These are phyloP conservation scores for Metroxylon sagu DNA, from an alignment of 176 grass and related monocot species.

Conservation along the genomic window DNA sequence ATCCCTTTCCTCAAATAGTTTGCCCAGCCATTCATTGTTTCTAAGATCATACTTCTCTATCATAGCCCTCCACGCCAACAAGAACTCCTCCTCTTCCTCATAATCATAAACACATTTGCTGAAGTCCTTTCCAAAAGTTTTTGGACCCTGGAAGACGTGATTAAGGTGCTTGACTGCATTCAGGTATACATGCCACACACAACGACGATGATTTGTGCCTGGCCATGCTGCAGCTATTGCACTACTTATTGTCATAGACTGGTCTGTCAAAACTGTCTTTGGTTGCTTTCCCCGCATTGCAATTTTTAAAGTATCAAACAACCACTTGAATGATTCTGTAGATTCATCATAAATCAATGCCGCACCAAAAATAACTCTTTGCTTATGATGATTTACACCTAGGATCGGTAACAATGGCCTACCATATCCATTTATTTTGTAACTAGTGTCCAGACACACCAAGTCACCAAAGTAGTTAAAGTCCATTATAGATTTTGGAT, in stretches of 20 bases:
- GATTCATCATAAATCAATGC: conserved; percentile 84
- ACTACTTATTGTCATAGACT: conserved; percentile 30
- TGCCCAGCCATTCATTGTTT: conserved; percentile 71
- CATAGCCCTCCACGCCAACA: conserved; percentile 62
- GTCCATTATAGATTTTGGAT: conserved; percentile 63
- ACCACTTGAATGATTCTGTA: conserved; percentile 76
- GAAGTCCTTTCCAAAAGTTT: conserved; percentile 79
- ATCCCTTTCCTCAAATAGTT: conserved; percentile 59
- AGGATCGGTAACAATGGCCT: conserved; percentile 64
- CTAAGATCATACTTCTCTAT: conserved; percentile 71
- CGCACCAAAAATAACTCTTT: conserved; percentile 71
- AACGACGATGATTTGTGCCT: conserved; percentile 37
- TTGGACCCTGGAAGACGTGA: conserved; percentile 83
- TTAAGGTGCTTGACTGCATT: conserved; percentile 69
- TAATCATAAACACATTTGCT: conserved; percentile 70
- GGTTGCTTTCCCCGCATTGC: conserved; percentile 71
- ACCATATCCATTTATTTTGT: conserved; percentile 65
- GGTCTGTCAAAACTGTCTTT: conserved; percentile 60
- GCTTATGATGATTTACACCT: conserved; percentile 81
- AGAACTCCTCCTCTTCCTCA: conserved; percentile 61
- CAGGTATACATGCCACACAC: conserved; percentile 72
- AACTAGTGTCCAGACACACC: conserved; percentile 70
- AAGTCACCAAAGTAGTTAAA: conserved; percentile 66
- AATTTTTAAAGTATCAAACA: conserved; percentile 80
- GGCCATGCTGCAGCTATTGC: conserved; percentile 55